These are phyloP conservation scores for Sequoiadendron giganteum DNA, from an alignment of 75 land plant species.

Conservation along the genomic window DNA sequence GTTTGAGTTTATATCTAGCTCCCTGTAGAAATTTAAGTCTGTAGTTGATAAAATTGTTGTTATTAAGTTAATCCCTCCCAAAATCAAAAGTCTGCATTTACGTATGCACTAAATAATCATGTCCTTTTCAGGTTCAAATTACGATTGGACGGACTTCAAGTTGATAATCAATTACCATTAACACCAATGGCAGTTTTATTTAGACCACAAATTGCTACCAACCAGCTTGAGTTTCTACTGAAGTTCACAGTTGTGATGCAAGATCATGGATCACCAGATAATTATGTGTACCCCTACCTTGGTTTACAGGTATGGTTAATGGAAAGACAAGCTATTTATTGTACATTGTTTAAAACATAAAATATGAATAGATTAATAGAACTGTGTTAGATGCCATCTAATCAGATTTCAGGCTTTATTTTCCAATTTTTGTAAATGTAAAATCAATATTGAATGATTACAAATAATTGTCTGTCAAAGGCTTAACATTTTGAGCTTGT, in stretches of 20 bases:
- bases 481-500: neutral
- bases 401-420: neutral
- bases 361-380: neutral
- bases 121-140: constrained; percentile 68
- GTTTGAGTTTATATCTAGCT: too few species aligned
- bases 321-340: neutral
- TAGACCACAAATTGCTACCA: constrained; percentile 65
- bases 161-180: constrained; percentile 93
- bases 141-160: constrained; percentile 76
- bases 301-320: constrained; percentile 70
- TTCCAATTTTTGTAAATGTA: neutral
- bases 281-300: constrained; percentile 79
- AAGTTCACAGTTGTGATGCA: constrained; percentile 75
- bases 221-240: constrained; percentile 60
- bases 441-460: neutral
- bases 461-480: neutral
- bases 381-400: neutral
- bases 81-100: neutral
- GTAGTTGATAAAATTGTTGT: neutral
- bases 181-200: constrained; percentile 98
- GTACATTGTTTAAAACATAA: neutral
- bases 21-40: neutral
- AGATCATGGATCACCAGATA: constrained; percentile 64
- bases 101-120: constrained; percentile 2
- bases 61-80: neutral